These are phyloP conservation scores for Backusella luteola DNA, from an alignment of 192 early-diverging fungal genomes.

Conservation along the genomic window DNA sequence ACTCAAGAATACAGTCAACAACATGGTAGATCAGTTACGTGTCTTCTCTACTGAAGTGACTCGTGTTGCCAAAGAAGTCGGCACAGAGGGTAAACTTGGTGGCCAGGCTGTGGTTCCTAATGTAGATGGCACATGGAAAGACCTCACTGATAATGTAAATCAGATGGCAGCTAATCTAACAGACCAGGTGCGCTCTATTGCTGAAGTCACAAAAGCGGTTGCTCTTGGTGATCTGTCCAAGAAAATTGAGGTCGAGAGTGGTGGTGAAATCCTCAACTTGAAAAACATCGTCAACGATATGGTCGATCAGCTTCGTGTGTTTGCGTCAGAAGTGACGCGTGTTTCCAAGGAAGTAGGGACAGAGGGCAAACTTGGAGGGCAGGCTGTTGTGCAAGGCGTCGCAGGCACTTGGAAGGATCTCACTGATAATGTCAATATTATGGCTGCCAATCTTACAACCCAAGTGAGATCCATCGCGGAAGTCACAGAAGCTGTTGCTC, in stretches of 20 bases:
- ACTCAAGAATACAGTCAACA: too few relatives aligned
- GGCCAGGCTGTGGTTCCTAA: too few relatives aligned
- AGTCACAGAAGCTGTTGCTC: constrained; percentile 53
- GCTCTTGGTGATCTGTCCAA: constrained; percentile 51
- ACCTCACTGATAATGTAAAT: too few relatives aligned
- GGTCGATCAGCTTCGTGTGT: constrained; percentile 57
- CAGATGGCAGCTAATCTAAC: constrained; percentile 39
- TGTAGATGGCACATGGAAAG: too few relatives aligned
- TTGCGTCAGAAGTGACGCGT: constrained; percentile 63
- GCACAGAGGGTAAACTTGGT: too few relatives aligned
- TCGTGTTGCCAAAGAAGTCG: too few relatives aligned
- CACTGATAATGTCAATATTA: constrained; percentile 68
- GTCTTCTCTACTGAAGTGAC: too few relatives aligned
- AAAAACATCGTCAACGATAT: constrained; percentile 66
- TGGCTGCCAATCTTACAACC: constrained; percentile 55
- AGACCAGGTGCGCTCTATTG: constrained; percentile 53
- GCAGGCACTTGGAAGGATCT: constrained; percentile 77
- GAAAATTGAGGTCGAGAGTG: constrained; percentile 49
- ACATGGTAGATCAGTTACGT: too few relatives aligned
- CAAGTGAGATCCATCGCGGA: constrained; percentile 61
- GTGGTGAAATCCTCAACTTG: constrained; percentile 58
- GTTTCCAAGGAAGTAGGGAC: constrained; percentile 67
- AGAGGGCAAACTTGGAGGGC: constrained; percentile 75
- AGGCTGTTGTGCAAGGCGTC: constrained; percentile 68
- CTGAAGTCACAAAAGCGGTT: constrained; percentile 54